Conservation (phyloP, 83 land plant genomes). For the Diphasiastrum complanatum region DNA sequence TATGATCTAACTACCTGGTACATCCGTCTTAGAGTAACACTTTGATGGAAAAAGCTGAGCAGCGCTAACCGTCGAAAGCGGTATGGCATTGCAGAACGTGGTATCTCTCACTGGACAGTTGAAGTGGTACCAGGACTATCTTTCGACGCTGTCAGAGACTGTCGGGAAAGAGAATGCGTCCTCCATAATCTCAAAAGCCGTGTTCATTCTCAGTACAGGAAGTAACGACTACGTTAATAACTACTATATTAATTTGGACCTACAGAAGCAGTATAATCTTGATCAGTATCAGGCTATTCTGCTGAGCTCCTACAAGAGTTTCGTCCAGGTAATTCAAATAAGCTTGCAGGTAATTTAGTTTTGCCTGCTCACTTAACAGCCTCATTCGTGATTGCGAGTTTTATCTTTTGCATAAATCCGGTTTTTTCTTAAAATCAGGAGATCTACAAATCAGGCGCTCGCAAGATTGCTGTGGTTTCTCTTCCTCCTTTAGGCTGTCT, state of each 20-base stretch:
- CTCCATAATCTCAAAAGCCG: background rate
- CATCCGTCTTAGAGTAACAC: too few relatives aligned
- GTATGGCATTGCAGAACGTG: constrained; percentile 23
- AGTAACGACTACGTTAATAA: constrained; percentile 10
- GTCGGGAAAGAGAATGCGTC: background rate
- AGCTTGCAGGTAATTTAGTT: too few relatives aligned
- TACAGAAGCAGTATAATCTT: background rate
- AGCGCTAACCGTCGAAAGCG: background rate
- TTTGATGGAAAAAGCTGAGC: too few relatives aligned
- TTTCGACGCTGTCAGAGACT: background rate
- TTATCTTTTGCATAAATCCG: background rate
- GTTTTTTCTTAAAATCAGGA: too few relatives aligned
- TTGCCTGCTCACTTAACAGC: background rate
- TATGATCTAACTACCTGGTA: too few relatives aligned
- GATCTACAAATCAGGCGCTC: constrained; percentile 11
- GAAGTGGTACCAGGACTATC: background rate
- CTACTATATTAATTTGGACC: constrained; percentile 6
- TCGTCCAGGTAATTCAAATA: too few relatives aligned
- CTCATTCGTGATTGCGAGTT: background rate
- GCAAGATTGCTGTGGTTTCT: constrained; percentile 9
- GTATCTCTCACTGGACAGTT: background rate
- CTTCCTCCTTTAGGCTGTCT: constrained; percentile 13
- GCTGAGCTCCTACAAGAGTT: too few relatives aligned
- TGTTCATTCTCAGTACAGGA: constrained; percentile 16
- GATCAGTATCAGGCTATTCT: constrained; percentile 4